Evolutionary conservation across 768 basidiomycete genomes (phyloP), one percentile per base, ranked within the genome.

Genomic region (Hypholoma sublateritium): DNA sequence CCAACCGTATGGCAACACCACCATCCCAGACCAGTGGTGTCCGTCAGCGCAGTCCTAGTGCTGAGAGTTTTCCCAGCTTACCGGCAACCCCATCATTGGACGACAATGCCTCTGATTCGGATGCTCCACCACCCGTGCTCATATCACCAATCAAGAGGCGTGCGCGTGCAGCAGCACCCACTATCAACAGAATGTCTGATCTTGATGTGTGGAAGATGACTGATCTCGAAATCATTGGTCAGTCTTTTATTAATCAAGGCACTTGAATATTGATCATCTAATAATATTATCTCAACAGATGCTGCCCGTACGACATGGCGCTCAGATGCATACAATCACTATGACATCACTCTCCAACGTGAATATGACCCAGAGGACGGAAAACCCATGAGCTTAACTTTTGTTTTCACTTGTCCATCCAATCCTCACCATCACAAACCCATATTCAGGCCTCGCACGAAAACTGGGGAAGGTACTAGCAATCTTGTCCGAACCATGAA

Each of bases 381-480:
- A 9, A 16, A 28, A 25, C 60, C 57, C 8, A 4, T 13, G 8
- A 14, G 24, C 28, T 11, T 69, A 4, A 28, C 48, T 2, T 65
- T 59, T 59, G 53, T 65, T 7, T 68, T 68, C 43, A 63, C 60
- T 3, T 69, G 66, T 52, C 62, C 61, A 50, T 43, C 46, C 11
- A 19, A 53, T 50, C 59, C 61, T 28, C 25, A 53, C 13, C n/a
- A 19, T 14, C 60, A 61, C 56, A 12, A 14, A 25, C n/a, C 43
- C 17, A 21, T 55, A 22, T 11, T 56, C 13, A 58, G 49, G 21
- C 35, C 56, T n/a, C 57, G 57, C 8, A 37, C 22, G 16, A 64
- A 62, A 46, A 66, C 66, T 19, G 39, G 46, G 17, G 60, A 63
- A n/a, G 68, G 68, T 6, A 69, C 68, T 3, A 63, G 56, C 36